Evolutionary conservation across 106 monocot genomes (phyloP), one percentile per base, ranked within the genome.

Genomic region (Amphibolis antarctica): DNA sequence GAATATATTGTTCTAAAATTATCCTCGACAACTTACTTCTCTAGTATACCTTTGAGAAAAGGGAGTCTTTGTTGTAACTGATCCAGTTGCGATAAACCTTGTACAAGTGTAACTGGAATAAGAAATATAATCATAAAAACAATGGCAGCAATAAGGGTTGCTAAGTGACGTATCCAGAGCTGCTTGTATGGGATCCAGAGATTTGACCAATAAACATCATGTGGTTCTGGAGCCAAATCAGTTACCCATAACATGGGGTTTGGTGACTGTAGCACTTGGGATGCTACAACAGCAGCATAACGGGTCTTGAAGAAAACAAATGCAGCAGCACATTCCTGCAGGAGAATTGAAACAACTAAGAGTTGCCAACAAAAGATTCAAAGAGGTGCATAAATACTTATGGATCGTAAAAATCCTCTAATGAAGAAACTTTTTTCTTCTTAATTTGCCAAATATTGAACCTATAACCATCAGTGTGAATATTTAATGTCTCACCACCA

Each of bases 121-220:
- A 90, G 56, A 77, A 96, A 96, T 43, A 87, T 14, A 70, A 96
- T 42, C 90, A 90, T 80, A 46, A 82, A 90, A 67, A 81, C 74
- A 74, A 90, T 78, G 62, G 73, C 69, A 53, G 80, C 83, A 14
- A 90, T 23, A 60, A 96, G 79, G 46, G 80, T 87, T 53, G 75
- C 84, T 66, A 87, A 86, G 21, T 80, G 72, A 18, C 96, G 96
- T 42, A 96, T 63, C 96, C 96, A 96, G 10, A 96, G 79, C 59
- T 84, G 86, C 47, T 66, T 73, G 60, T 80, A 90, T 42, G 89
- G 96, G 30, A 96, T 71, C 96, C 96, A 90, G 46, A 96, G 80
- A 71, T 96, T 96, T 74, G 96, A 96, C 96, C 96, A 96, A 67
- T 84, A 86, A 52, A 96, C 74, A 74, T 96, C 96, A 70, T 80